Conservation (phyloP, 2,329 filamentous ascomycete genomes). For the Aspergillus latus region DNA sequence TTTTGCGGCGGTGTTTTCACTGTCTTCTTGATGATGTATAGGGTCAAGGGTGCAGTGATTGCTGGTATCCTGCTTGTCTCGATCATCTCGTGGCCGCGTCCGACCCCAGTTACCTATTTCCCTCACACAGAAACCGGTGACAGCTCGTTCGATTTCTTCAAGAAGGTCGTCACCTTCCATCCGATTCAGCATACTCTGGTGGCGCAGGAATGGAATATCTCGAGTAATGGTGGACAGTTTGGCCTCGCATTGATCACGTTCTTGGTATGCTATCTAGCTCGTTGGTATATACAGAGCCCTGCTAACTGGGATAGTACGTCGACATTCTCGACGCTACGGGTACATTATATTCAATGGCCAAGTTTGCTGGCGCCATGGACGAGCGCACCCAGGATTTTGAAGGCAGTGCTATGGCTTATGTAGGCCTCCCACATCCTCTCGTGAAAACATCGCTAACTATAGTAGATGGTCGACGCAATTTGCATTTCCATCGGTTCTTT, state of each 20-base stretch:
- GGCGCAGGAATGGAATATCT: constrained; percentile 73
- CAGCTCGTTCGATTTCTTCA: constrained; percentile 79
- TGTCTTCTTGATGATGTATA: constrained; percentile 77
- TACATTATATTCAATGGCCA: constrained; percentile 86
- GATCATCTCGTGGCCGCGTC: constrained; percentile 83
- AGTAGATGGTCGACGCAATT: constrained; percentile 70
- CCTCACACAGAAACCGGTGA: constrained; percentile 69
- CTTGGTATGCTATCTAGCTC: constrained; percentile 43
- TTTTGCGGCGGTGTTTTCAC: constrained; percentile 83
- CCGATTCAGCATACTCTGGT: constrained; percentile 67
- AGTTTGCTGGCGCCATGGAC: constrained; percentile 77
- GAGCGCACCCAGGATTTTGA: constrained; percentile 84
- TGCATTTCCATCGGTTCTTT: constrained; percentile 77
- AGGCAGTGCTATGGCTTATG: constrained; percentile 78
- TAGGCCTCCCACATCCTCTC: constrained; percentile 12
- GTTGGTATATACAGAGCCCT: neutral
- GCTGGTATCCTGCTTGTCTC: constrained; percentile 79
- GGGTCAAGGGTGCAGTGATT: constrained; percentile 84
- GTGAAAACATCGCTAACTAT: neutral
- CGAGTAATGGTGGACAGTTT: constrained; percentile 70
- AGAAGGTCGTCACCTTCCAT: constrained; percentile 81
- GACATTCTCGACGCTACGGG: constrained; percentile 86
- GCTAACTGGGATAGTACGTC: constrained; percentile 57
- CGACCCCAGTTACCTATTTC: constrained; percentile 76
- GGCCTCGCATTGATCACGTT: constrained; percentile 84